phyloP scores from a whole-genome alignment of 495 filamentous ascomycete genomes.

The Hypoxylon trugodes region DNA sequence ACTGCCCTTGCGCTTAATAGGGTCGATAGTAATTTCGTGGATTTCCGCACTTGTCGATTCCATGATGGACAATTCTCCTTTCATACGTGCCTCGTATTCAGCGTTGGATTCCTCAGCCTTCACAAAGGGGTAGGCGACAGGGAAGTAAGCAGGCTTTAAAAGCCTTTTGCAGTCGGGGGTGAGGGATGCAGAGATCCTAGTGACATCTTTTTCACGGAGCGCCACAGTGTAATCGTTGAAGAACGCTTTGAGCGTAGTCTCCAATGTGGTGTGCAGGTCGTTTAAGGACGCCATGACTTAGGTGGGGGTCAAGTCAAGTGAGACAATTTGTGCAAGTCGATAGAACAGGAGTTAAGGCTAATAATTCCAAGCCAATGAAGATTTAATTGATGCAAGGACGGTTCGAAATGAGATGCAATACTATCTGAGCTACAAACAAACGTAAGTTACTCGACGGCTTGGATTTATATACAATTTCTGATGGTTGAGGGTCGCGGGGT shows the following conservation, averaged over 20 bases:
- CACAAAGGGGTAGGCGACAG: not conserved
- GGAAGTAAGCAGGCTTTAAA: not conserved
- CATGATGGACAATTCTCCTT: conserved; percentile 1
- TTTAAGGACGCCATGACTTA: conserved; percentile 11
- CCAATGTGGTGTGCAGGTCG: not conserved
- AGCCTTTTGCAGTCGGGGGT: not conserved
- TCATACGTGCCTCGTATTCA: conserved; percentile 24
- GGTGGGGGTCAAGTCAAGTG: not conserved
- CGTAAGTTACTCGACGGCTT: too few species aligned
- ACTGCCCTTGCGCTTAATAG: conserved; percentile 5
- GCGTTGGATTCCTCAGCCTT: conserved; percentile 14
- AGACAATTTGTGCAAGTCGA: too few species aligned
- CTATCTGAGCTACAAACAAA: too few species aligned
- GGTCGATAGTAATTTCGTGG: conserved; percentile 10
- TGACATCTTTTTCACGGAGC: conserved; percentile 1
- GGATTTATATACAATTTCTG: too few species aligned
- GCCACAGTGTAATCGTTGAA: conserved; percentile 2
- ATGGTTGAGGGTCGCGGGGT: too few species aligned
- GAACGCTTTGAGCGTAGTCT: conserved; percentile 10
- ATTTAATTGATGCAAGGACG: too few species aligned
- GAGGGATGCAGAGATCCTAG: not conserved
- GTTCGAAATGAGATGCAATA: too few species aligned
- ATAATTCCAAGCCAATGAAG: too few species aligned
- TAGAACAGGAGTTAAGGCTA: too few species aligned
- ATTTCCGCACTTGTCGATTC: not conserved